Evolutionary conservation across 2,329 filamentous ascomycete species (phyloP).

Genomic region (Sclerotinia trifoliorum): DNA sequence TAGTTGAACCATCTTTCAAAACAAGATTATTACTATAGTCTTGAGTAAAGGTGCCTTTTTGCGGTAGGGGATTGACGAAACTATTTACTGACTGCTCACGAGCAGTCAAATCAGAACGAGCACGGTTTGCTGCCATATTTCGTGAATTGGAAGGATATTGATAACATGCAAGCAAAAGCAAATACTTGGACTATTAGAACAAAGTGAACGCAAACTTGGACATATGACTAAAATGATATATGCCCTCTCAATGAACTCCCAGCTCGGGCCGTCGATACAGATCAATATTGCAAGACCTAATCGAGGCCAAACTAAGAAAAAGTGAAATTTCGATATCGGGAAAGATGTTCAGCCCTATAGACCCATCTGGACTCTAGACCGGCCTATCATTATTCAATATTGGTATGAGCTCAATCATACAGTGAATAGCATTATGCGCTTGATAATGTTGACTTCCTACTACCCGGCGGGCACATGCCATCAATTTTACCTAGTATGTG

Average conservation of each 20-base stretch:
- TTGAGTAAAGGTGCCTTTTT: no score
- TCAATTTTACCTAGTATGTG: not conserved
- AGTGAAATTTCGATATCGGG: not conserved
- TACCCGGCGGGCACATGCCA: not conserved
- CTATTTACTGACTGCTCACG: not conserved
- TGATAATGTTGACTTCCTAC: not conserved
- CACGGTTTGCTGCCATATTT: constrained; percentile 1
- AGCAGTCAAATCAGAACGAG: not conserved
- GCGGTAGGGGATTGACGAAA: no score
- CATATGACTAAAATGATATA: constrained; percentile 6
- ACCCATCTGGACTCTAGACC: not conserved
- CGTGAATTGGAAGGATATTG: no score
- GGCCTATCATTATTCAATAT: constrained; percentile 4
- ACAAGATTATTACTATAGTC: no score
- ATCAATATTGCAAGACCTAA: not conserved
- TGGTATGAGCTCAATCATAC: not conserved
- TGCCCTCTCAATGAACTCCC: not conserved
- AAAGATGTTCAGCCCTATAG: constrained; percentile 7
- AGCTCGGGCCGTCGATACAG: not conserved
- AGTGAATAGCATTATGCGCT: not conserved
- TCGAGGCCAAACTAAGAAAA: not conserved
- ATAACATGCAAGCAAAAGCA: not conserved
- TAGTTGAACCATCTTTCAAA: no score
- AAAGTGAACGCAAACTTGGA: not conserved
- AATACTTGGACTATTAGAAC: not conserved